phyloP scores from a whole-genome alignment of 2,329 filamentous ascomycete species.

The Apiospora kogelbergensis region DNA sequence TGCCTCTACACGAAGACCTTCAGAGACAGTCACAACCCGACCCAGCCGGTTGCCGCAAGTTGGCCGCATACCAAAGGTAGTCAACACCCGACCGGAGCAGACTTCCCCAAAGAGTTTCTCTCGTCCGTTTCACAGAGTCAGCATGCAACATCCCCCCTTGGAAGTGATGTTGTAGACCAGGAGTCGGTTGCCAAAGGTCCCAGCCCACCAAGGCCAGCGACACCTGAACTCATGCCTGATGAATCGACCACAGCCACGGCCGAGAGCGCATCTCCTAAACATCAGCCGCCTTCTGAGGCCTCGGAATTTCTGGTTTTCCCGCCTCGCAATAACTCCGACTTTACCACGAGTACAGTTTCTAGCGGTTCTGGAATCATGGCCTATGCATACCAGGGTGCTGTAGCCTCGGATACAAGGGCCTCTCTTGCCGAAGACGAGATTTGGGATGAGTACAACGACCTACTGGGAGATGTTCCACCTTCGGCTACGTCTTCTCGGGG shows the following conservation, averaged over 20 bases:
- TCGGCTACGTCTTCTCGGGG: conserved; percentile 59
- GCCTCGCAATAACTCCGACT: conserved; percentile 68
- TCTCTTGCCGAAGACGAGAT: conserved; percentile 79
- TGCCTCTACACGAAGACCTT: background rate
- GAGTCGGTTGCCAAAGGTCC: conserved; percentile 50
- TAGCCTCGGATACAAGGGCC: conserved; percentile 61
- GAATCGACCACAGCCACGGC: conserved; percentile 34
- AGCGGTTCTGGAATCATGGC: conserved; percentile 66
- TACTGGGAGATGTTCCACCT: conserved; percentile 66
- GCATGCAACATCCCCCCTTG: conserved; percentile 39
- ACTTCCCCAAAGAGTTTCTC: conserved; percentile 81
- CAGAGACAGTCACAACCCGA: conserved; percentile 24
- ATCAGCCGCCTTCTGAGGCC: conserved; percentile 12
- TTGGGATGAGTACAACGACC: conserved; percentile 92
- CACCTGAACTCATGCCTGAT: conserved; percentile 38
- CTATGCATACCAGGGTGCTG: conserved; percentile 57
- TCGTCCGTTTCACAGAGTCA: conserved; percentile 68
- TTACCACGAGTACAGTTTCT: conserved; percentile 56
- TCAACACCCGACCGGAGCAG: conserved; percentile 66
- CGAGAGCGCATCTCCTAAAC: conserved; percentile 31
- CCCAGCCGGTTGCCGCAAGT: conserved; percentile 75
- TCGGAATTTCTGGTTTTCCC: conserved; percentile 74
- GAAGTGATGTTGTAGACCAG: conserved; percentile 29
- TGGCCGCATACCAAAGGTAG: conserved; percentile 81
- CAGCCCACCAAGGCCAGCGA: conserved; percentile 41